Conservation (phyloP, 2,329 filamentous ascomycete species). For the Microdochium paspali region DNA sequence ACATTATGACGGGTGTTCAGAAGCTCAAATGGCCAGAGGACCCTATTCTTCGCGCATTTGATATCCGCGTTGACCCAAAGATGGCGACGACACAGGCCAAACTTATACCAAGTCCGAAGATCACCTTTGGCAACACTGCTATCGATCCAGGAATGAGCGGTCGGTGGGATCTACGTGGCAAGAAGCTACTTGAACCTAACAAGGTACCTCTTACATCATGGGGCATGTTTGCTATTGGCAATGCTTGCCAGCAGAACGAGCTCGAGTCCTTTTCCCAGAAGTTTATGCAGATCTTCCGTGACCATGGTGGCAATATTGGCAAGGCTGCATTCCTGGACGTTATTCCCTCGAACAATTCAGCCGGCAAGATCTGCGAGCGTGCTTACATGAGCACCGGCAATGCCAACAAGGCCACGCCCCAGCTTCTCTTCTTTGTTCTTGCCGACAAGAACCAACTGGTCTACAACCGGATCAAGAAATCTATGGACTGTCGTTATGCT, state of each 20-base stretch:
- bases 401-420: slow-evolving; percentile 46
- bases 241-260: slow-evolving; percentile 43
- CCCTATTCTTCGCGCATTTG: slow-evolving; percentile 61
- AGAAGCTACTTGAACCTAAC: slow-evolving; percentile 66
- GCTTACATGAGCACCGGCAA: slow-evolving; percentile 47
- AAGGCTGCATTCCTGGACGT: slow-evolving; percentile 23
- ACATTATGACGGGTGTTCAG: slow-evolving; percentile 59
- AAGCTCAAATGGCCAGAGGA: slow-evolving; percentile 63
- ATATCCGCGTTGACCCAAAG: slow-evolving; percentile 54
- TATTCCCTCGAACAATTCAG: slow-evolving; percentile 25
- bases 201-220: slow-evolving; percentile 55
- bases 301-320: slow-evolving; percentile 37
- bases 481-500: slow-evolving; percentile 76
- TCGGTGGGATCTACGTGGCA: slow-evolving; percentile 80
- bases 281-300: slow-evolving; percentile 35
- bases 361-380: slow-evolving; percentile 40
- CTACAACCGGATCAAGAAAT: slow-evolving; percentile 86
- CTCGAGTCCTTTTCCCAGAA: slow-evolving; percentile 42
- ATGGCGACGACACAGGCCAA: slow-evolving; percentile 63
- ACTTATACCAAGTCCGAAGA: slow-evolving; percentile 59
- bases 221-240: slow-evolving; percentile 61
- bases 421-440: slow-evolving; percentile 74
- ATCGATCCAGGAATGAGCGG: slow-evolving; percentile 57
- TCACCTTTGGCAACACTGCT: slow-evolving; percentile 54
- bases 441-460: slow-evolving; percentile 58